Evolutionary conservation across 2,329 filamentous ascomycete species (phyloP).

Genomic region (Penicillium sp.): DNA sequence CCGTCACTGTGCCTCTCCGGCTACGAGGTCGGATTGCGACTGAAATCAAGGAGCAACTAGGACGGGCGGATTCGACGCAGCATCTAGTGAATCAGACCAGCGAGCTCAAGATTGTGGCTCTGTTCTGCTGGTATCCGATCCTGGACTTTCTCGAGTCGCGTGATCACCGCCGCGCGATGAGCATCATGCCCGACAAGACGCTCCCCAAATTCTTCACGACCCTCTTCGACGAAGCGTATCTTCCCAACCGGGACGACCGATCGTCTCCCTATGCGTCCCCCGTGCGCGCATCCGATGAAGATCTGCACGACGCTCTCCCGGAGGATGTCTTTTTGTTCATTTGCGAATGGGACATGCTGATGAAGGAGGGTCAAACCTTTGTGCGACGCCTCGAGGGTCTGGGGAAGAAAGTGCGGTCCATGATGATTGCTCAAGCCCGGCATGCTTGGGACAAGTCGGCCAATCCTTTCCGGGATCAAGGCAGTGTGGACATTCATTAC

Average conservation of each 20-base stretch:
- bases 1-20: constrained; percentile 55
- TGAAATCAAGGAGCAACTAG: constrained; percentile 21
- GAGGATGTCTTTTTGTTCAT: constrained; percentile 57
- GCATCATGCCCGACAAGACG: constrained; percentile 46
- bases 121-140: constrained; percentile 58
- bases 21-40: constrained; percentile 40
- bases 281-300: constrained; percentile 48
- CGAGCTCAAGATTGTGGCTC: constrained; percentile 48
- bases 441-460: constrained; percentile 47
- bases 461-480: constrained; percentile 44
- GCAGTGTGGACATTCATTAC: constrained; percentile 38
- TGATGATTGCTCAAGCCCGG: constrained; percentile 42
- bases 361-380: constrained; percentile 51
- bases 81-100: constrained; percentile 32
- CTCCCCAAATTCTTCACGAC: constrained; percentile 44
- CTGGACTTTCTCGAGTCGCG: constrained; percentile 58
- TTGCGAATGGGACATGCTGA: constrained; percentile 62
- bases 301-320: constrained; percentile 50
- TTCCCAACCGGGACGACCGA: constrained; percentile 44
- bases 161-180: constrained; percentile 52
- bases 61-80: constrained; percentile 30
- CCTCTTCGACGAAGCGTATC: constrained; percentile 46
- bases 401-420: constrained; percentile 41
- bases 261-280: constrained; percentile 55
- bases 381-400: constrained; percentile 36